Evolutionary conservation across 352 stramenopile genomes (phyloP).

Genomic region (Pythium oligandrum): DNA sequence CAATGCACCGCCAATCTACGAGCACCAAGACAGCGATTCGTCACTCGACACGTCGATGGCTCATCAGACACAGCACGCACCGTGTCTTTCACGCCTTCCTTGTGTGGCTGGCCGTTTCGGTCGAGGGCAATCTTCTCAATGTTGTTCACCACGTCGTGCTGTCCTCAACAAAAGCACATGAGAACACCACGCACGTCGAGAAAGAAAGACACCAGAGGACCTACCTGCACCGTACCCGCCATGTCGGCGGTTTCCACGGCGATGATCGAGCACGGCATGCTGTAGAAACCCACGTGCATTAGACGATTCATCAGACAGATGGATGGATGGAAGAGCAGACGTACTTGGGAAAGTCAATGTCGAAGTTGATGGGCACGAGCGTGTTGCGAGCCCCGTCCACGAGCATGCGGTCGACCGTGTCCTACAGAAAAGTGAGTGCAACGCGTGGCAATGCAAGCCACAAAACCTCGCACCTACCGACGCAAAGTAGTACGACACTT

Average conservation of each 20-base stretch:
- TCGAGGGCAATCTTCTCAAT: constrained; percentile 75
- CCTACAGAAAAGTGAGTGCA: constrained; percentile 16
- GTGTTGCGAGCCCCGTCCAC: constrained; percentile 70
- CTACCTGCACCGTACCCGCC: constrained; percentile 52
- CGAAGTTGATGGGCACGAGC: constrained; percentile 73
- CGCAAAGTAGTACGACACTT: constrained; percentile 73
- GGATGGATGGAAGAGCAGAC: neutral
- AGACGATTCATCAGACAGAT: neutral
- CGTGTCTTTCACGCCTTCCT: constrained; percentile 45
- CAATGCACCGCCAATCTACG: constrained; percentile 60
- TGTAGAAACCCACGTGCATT: constrained; percentile 6
- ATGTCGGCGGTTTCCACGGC: constrained; percentile 71
- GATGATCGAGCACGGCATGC: constrained; percentile 75
- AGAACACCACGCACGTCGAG: neutral
- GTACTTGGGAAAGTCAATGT: constrained; percentile 72
- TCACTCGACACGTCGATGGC: no score
- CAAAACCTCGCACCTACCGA: constrained; percentile 24
- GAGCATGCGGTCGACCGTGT: constrained; percentile 84
- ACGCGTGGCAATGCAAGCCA: neutral
- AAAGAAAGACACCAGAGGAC: constrained; percentile 2
- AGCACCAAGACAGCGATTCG: neutral
- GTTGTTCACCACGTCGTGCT: constrained; percentile 77
- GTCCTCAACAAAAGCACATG: neutral
- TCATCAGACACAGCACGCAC: constrained; percentile 6
- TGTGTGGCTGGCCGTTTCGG: constrained; percentile 31